A percentile compares a stretch with the other conserved stretches of the same genome.
Evolutionary conservation across 441 rosid species (phyloP).

Genomic region (Dalechampia spathulata): DNA sequence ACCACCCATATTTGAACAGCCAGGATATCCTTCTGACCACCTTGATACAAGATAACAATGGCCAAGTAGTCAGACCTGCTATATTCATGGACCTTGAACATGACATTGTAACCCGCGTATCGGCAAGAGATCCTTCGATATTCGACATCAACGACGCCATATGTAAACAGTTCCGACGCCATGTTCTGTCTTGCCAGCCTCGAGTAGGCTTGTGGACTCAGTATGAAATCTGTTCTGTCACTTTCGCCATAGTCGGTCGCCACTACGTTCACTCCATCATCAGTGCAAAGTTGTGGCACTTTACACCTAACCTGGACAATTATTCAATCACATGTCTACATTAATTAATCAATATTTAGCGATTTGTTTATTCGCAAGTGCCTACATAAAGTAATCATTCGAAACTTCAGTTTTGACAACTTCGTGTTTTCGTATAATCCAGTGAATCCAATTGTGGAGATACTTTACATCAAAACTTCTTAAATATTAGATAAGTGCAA

Average conservation of each 20-base stretch:
- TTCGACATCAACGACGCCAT: slow-evolving; percentile 73
- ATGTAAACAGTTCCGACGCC: slow-evolving; percentile 36
- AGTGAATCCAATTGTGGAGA: no score
- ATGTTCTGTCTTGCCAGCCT: slow-evolving; percentile 38
- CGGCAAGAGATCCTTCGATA: slow-evolving; percentile 62
- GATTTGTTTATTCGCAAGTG: no score
- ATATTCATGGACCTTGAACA: slow-evolving; percentile 54
- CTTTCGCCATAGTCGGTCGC: slow-evolving; percentile 93
- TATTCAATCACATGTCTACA: background rate
- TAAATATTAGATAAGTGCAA: no score
- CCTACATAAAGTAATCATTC: no score
- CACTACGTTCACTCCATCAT: slow-evolving; percentile 54
- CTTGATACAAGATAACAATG: slow-evolving; percentile 34
- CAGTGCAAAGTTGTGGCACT: slow-evolving; percentile 44
- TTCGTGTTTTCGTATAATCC: no score
- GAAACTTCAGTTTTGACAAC: no score
- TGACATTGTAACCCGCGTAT: slow-evolving; percentile 39
- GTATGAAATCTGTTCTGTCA: slow-evolving; percentile 70
- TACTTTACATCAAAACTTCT: no score
- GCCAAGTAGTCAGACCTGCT: slow-evolving; percentile 57
- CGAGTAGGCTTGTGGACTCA: slow-evolving; percentile 57
- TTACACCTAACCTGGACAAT: slow-evolving; percentile 66
- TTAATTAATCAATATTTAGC: no score
- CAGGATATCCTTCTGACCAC: slow-evolving; percentile 45
- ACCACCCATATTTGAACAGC: slow-evolving; percentile 61